A percentile compares a stretch with the other conserved stretches of the same genome.
These are phyloP conservation scores for Dendrobium officinale DNA, from an alignment of 106 monocot genomes.

Conservation along the genomic window DNA sequence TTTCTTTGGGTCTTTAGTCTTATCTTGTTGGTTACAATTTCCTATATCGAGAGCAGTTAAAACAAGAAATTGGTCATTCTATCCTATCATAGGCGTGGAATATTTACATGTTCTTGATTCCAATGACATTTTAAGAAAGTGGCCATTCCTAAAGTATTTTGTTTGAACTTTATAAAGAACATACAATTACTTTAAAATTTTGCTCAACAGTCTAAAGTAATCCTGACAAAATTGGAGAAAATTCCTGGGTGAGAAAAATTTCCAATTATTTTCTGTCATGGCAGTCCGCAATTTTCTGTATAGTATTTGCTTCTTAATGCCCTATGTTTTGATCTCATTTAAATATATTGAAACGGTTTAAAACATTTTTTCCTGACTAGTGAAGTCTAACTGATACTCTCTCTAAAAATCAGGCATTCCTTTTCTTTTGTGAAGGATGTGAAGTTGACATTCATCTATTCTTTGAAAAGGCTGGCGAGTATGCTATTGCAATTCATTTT, in stretches of 20 bases:
- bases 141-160: not conserved
- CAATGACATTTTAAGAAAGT: not conserved
- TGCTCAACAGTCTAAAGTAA: not conserved
- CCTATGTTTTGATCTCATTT: not conserved
- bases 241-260: not conserved
- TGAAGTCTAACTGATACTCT: not conserved
- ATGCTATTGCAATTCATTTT: slow-evolving; percentile 20
- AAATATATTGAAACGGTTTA: not conserved
- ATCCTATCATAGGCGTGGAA: not conserved
- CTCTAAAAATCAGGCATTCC: slow-evolving; percentile 60
- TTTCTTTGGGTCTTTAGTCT: too few species aligned
- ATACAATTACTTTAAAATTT: not conserved
- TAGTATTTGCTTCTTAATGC: not conserved
- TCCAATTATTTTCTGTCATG: not conserved
- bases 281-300: not conserved
- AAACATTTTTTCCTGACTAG: not conserved
- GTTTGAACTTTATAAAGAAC: not conserved
- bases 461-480: slow-evolving; percentile 97
- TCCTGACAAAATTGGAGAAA: not conserved
- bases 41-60: not conserved
- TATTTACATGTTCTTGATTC: not conserved
- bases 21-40: too few species aligned
- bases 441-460: slow-evolving; percentile 88
- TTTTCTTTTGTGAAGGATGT: slow-evolving; percentile 96
- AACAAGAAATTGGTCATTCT: not conserved